Evolutionary conservation across 2,329 filamentous ascomycete genomes (phyloP).

Genomic region (Periconia sp.): DNA sequence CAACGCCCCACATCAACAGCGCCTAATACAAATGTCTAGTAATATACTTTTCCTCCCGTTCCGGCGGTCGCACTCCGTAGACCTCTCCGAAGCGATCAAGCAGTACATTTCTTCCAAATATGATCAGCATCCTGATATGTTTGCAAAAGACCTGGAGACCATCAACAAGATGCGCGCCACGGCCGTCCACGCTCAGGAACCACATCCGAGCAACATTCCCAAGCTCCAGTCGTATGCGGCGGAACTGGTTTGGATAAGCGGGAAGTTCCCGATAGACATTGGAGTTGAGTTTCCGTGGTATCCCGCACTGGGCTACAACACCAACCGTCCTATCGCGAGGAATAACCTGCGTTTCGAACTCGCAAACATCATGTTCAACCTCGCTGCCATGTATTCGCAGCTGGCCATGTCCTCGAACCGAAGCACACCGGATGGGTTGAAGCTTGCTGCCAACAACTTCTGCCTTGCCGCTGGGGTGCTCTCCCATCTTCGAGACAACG

Average conservation of each 20-base stretch:
- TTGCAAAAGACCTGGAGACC: constrained; percentile 82
- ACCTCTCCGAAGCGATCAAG: constrained; percentile 81
- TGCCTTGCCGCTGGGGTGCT: constrained; percentile 86
- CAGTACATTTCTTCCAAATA: constrained; percentile 98
- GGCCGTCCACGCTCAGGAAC: constrained; percentile 87
- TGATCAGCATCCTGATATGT: constrained; percentile 98
- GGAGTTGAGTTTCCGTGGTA: constrained; percentile 98
- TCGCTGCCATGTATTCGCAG: constrained; percentile 92
- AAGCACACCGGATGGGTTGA: constrained; percentile 80
- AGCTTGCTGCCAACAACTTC: constrained; percentile 87
- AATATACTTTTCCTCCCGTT: constrained; percentile 84
- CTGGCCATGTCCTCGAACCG: constrained; percentile 82
- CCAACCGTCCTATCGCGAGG: constrained; percentile 70
- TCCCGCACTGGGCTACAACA: constrained; percentile 89
- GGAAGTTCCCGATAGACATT: constrained; percentile 96
- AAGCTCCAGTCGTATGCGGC: constrained; percentile 92
- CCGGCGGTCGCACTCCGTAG: constrained; percentile 79
- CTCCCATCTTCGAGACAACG: constrained; percentile 73
- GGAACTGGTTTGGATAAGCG: constrained; percentile 89
- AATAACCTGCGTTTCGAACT: constrained; percentile 81
- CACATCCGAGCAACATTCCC: constrained; percentile 83
- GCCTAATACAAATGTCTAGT: constrained; percentile 34
- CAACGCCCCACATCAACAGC: not conserved
- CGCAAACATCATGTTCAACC: constrained; percentile 90
- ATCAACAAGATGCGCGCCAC: constrained; percentile 84